Conservation (phyloP, 768 basidiomycete genomes). For the Phaffia tasmanica region DNA sequence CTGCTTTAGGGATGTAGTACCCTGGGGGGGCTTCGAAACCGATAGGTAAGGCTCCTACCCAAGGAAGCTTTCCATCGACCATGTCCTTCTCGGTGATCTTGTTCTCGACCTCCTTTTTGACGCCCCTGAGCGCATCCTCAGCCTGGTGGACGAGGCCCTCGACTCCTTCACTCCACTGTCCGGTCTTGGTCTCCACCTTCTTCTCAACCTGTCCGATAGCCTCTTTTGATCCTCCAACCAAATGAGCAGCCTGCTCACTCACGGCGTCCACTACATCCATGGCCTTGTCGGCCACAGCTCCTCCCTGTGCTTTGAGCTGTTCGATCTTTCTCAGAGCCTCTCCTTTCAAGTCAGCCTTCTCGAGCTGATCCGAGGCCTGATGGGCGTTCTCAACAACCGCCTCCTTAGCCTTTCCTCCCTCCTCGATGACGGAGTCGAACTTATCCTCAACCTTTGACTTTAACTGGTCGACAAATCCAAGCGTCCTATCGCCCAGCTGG, state of each 20-base stretch:
- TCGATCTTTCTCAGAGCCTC: conserved; percentile 32
- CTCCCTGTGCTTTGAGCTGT: conserved; percentile 25
- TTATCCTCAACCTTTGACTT: conserved; percentile 25
- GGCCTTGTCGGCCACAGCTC: conserved; percentile 18
- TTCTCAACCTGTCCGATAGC: conserved; percentile 28
- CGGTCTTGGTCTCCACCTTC: conserved; percentile 29
- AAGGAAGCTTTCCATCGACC: conserved; percentile 35
- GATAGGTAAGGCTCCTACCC: conserved; percentile 58
- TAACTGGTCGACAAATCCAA: conserved; percentile 11
- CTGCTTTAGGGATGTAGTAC: conserved; percentile 49
- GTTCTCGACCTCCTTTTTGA: conserved; percentile 25
- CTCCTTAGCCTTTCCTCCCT: conserved; percentile 21
- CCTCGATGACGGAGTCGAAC: conserved; percentile 27
- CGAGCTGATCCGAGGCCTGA: conserved; percentile 23
- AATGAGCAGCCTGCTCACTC: conserved; percentile 25
- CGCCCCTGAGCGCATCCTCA: conserved; percentile 51
- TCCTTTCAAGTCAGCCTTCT: conserved; percentile 33
- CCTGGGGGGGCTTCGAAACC: conserved; percentile 92
- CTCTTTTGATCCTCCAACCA: conserved; percentile 38
- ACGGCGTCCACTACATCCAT: conserved; percentile 12
- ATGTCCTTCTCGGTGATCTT: conserved; percentile 22
- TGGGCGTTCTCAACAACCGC: conserved; percentile 47
- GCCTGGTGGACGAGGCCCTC: conserved; percentile 59
- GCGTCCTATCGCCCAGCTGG: neutral
- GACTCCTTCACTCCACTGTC: conserved; percentile 50